These are phyloP conservation scores for Aegilops longissima DNA, from an alignment of 176 grass and related monocot genomes.

Conservation along the genomic window DNA sequence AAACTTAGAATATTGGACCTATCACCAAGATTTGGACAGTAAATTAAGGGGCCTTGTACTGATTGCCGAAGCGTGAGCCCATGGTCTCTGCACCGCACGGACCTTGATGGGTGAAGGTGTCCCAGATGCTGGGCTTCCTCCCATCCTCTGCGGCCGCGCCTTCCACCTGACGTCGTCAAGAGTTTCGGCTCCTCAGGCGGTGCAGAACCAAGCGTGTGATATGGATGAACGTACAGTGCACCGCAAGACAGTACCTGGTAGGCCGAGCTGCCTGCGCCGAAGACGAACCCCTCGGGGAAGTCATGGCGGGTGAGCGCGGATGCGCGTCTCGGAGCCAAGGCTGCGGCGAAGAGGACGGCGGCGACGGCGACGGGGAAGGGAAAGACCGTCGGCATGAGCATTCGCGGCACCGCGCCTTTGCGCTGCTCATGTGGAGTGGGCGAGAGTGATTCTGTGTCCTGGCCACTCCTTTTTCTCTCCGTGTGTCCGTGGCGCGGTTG, in stretches of 20 bases:
- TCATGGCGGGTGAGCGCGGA: background rate
- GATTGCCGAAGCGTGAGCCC: no score
- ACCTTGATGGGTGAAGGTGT: slow-evolving; percentile 61
- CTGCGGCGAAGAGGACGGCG: background rate
- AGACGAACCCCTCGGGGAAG: background rate
- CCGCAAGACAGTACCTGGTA: slow-evolving; percentile 22
- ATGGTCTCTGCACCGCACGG: background rate
- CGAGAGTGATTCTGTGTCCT: background rate
- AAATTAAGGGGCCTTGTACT: no score
- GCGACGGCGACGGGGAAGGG: background rate
- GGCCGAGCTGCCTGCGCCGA: slow-evolving; percentile 12
- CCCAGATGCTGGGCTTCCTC: slow-evolving; percentile 59
- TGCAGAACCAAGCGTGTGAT: no score
- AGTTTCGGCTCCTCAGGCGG: no score
- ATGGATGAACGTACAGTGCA: no score
- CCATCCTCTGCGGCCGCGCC: slow-evolving; percentile 63
- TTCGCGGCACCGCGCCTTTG: background rate
- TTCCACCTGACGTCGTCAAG: slow-evolving; percentile 39
- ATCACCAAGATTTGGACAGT: no score
- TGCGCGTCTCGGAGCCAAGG: background rate
- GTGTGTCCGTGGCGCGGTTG: background rate
- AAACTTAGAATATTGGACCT: no score
- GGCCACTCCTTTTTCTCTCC: background rate
- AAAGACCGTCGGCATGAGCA: background rate
- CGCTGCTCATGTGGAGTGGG: background rate